phyloP scores from a whole-genome alignment of 2,329 filamentous ascomycete genomes.

The Anthostomella pinea region DNA sequence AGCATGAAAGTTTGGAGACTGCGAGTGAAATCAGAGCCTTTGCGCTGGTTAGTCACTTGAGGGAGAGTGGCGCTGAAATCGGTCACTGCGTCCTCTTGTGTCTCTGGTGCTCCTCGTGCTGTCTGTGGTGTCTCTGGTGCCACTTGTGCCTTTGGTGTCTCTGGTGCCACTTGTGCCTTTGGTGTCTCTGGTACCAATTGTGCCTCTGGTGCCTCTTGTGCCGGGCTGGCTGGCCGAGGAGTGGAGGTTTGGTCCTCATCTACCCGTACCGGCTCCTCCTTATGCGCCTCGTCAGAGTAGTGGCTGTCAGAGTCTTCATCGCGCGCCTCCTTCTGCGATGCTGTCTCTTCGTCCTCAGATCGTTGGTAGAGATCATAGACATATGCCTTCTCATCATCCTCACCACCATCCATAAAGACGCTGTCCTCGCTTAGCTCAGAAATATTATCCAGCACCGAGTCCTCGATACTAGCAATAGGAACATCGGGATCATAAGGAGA shows the following conservation, averaged over 20 bases:
- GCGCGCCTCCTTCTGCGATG: constrained; percentile 32
- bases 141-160: too few relatives aligned
- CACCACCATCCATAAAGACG: constrained; percentile 65
- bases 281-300: constrained; percentile 46
- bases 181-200: too few relatives aligned
- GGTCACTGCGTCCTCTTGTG: constrained; percentile 27
- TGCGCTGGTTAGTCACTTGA: constrained; percentile 34
- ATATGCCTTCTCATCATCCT: constrained; percentile 60
- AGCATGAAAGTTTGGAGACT: constrained; percentile 48
- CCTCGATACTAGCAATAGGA: constrained; percentile 84
- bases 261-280: constrained; percentile 23
- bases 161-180: too few relatives aligned
- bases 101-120: too few relatives aligned
- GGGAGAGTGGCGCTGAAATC: constrained; percentile 37
- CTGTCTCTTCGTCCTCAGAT: constrained; percentile 38
- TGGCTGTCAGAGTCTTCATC: constrained; percentile 55
- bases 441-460: constrained; percentile 53
- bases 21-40: constrained; percentile 39
- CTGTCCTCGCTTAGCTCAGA: constrained; percentile 53
- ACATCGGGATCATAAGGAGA: constrained; percentile 78
- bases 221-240: constrained; percentile 46
- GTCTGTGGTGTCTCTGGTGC: too few relatives aligned
- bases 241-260: constrained; percentile 49
- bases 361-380: constrained; percentile 66
- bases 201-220: too few relatives aligned